Conservation (phyloP, 179 eudicot species). For the Spergularia azorica region DNA sequence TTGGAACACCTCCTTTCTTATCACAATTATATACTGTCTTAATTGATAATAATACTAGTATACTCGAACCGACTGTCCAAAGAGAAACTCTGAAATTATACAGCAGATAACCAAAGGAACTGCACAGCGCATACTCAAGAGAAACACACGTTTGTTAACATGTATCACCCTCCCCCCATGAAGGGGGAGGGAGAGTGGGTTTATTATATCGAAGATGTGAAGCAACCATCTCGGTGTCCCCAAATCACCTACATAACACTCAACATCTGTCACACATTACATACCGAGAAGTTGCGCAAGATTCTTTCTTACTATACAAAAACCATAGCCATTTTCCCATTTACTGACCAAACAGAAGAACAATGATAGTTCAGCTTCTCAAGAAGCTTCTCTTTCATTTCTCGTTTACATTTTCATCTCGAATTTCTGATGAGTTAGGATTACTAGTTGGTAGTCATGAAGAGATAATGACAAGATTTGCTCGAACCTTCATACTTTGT, state of each 20-base stretch:
- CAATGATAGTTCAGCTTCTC: conserved; percentile 25
- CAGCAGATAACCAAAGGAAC: not conserved
- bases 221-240: not conserved
- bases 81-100: not conserved
- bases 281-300: conserved; percentile 7
- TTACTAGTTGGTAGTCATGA: conserved; percentile 24
- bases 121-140: not conserved
- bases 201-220: not conserved
- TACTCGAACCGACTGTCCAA: not conserved
- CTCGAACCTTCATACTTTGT: conserved; percentile 49
- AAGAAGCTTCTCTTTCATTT: conserved; percentile 25
- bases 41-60: no score
- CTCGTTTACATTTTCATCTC: conserved; percentile 18
- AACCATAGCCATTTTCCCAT: conserved; percentile 3
- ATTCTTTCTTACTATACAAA: conserved; percentile 26
- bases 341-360: conserved; percentile 23
- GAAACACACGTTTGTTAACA: not conserved
- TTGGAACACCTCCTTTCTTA: no score
- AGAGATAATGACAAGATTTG: conserved; percentile 24
- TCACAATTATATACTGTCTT: no score
- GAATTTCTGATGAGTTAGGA: conserved; percentile 25
- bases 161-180: not conserved
- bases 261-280: conserved; percentile 2
- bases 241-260: not conserved
- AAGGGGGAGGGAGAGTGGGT: not conserved